Percentiles rank a stretch among this genome's conserved stretches.
phyloP scores from a whole-genome alignment of 208 protist species.

The Acanthamoeba royreba region DNA sequence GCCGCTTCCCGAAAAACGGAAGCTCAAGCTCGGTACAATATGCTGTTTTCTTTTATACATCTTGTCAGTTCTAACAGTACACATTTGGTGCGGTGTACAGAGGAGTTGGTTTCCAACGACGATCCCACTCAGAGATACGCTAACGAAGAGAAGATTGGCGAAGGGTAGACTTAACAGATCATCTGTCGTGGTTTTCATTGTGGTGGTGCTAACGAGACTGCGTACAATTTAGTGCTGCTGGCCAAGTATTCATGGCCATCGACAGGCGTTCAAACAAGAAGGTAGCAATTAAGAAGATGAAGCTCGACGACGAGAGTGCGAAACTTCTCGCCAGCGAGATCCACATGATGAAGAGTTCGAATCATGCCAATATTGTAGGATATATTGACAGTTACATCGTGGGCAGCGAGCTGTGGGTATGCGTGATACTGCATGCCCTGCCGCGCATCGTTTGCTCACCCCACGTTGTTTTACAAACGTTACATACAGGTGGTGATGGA shows the following conservation, averaged over 20 bases:
- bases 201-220: background rate
- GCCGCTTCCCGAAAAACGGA: background rate
- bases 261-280: background rate
- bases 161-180: too few relatives aligned
- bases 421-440: too few relatives aligned
- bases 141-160: constrained; percentile 72
- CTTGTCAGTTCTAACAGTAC: background rate
- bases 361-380: constrained; percentile 79
- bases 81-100: background rate
- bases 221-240: constrained; percentile 48
- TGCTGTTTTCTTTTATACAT: background rate
- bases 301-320: constrained; percentile 71
- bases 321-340: constrained; percentile 77
- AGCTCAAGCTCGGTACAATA: background rate
- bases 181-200: too few relatives aligned
- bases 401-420: constrained; percentile 14
- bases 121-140: constrained; percentile 63
- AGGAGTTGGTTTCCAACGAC: constrained; percentile 5
- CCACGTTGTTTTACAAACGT: too few relatives aligned
- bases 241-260: constrained; percentile 69
- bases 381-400: constrained; percentile 75
- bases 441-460: too few relatives aligned
- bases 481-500: constrained; percentile 68
- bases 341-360: constrained; percentile 70
- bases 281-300: constrained; percentile 80